Evolutionary conservation across 805 yeast species (phyloP).

Genomic region (Metschnikowia lachancei): DNA sequence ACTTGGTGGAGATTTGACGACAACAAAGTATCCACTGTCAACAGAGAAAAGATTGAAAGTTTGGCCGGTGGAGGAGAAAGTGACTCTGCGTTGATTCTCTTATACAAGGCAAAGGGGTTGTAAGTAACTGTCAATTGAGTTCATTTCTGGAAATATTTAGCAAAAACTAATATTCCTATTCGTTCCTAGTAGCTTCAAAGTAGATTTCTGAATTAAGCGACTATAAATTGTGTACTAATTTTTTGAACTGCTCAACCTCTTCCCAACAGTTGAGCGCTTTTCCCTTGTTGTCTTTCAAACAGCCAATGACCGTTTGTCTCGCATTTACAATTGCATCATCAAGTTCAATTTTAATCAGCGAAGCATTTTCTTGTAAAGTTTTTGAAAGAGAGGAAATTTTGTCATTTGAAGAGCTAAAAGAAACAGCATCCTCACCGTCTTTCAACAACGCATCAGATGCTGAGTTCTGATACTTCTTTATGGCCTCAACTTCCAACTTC

Average conservation of each 20-base stretch:
- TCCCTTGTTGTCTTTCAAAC: constrained; percentile 61
- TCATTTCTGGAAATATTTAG: constrained; percentile 1
- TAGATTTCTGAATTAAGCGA: not conserved
- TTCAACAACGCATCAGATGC: constrained; percentile 42
- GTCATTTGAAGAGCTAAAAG: constrained; percentile 36
- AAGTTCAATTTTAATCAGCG: constrained; percentile 32
- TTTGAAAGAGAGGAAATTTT: constrained; percentile 40
- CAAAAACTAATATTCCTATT: not conserved
- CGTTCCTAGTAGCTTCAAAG: not conserved
- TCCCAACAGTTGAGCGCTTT: constrained; percentile 80
- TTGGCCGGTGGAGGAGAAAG: constrained; percentile 98
- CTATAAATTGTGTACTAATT: constrained; percentile 49
- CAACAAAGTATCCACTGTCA: constrained; percentile 78
- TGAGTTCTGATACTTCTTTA: constrained; percentile 49
- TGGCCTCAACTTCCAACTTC: constrained; percentile 51
- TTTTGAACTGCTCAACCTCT: constrained; percentile 67
- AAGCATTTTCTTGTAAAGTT: constrained; percentile 34
- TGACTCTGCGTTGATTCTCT: constrained; percentile 86
- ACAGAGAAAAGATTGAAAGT: constrained; percentile 74
- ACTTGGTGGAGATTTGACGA: constrained; percentile 96
- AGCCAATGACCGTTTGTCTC: constrained; percentile 51
- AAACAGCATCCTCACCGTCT: constrained; percentile 31
- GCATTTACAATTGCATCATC: constrained; percentile 43
- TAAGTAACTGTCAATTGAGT: constrained; percentile 11
- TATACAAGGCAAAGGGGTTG: constrained; percentile 80